phyloP scores from a whole-genome alignment of 495 filamentous ascomycete species.

The Immersiella caudata region DNA sequence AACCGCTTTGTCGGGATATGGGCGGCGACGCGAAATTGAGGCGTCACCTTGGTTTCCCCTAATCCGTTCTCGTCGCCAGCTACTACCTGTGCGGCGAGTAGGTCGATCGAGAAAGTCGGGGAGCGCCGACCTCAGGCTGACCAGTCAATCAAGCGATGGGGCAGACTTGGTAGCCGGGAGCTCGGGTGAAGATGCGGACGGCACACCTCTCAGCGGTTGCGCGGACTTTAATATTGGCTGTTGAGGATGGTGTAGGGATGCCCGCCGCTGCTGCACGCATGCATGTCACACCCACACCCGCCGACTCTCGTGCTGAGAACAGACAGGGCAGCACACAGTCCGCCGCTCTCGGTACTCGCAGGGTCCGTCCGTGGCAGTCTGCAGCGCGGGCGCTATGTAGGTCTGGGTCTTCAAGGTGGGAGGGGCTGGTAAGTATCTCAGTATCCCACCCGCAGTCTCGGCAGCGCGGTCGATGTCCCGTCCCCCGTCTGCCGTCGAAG shows the following conservation, averaged over 20 bases:
- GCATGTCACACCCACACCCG: constrained; percentile 33
- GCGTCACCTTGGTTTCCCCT: too few relatives aligned
- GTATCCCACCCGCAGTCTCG: neutral
- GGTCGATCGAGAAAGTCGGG: constrained; percentile 13
- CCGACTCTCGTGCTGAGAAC: neutral
- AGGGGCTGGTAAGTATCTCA: too few relatives aligned
- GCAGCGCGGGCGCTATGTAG: constrained; percentile 32
- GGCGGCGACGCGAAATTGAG: constrained; percentile 17
- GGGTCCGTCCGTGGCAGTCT: constrained; percentile 8
- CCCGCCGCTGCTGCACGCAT: constrained; percentile 31
- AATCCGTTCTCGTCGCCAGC: too few relatives aligned
- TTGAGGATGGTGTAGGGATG: constrained; percentile 25
- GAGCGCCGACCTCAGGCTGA: constrained; percentile 8
- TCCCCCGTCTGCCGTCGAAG: neutral
- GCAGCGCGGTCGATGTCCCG: constrained; percentile 3
- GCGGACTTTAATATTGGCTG: constrained; percentile 54
- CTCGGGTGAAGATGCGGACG: constrained; percentile 30
- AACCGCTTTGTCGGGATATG: constrained; percentile 16
- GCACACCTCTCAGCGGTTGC: constrained; percentile 45
- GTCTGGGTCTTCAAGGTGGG: constrained; percentile 1
- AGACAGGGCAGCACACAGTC: constrained; percentile 13
- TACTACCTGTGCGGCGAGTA: neutral
- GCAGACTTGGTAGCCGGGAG: constrained; percentile 19
- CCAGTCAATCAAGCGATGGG: constrained; percentile 27
- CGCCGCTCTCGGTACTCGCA: constrained; percentile 9